Percentiles rank a stretch among this genome's conserved stretches.
Conservation (phyloP, 345 rosid species). For the Boechera retrofracta region DNA sequence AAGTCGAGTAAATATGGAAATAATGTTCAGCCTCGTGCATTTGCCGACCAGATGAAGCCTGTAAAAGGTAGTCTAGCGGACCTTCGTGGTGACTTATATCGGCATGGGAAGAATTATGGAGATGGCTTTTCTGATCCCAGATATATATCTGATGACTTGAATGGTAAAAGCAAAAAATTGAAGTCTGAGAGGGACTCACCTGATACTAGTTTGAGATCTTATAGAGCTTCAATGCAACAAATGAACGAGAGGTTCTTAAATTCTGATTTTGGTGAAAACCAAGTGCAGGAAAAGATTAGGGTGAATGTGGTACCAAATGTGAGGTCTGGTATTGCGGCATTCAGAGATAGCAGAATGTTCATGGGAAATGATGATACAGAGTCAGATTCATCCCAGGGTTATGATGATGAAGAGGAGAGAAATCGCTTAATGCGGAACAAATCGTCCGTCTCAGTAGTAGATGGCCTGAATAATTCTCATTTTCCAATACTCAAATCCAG, state of each 20-base stretch:
- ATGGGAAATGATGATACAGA: constrained; percentile 75
- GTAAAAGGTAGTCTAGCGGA: constrained; percentile 64
- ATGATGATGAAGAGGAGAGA: constrained; percentile 61
- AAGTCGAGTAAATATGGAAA: constrained; percentile 57
- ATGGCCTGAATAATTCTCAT: constrained; percentile 53
- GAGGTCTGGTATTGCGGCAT: constrained; percentile 47
- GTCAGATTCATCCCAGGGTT: constrained; percentile 78
- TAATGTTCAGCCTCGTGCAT: constrained; percentile 50
- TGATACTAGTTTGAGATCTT: constrained; percentile 56
- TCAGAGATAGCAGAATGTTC: constrained; percentile 56
- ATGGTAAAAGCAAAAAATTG: constrained; percentile 67
- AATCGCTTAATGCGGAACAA: constrained; percentile 59
- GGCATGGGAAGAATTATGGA: constrained; percentile 57
- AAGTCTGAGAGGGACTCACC: constrained; percentile 63
- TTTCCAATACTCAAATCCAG: constrained; percentile 57
- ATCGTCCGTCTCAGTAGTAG: constrained; percentile 53
- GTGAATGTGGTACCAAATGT: constrained; percentile 59
- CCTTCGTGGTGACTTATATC: constrained; percentile 53
- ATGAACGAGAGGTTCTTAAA: constrained; percentile 61
- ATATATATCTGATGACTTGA: constrained; percentile 62
- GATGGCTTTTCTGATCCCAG: constrained; percentile 61
- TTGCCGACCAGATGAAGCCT: constrained; percentile 66
- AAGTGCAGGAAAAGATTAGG: constrained; percentile 63
- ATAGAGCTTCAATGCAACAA: constrained; percentile 59
- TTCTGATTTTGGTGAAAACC: constrained; percentile 61